phyloP scores from a whole-genome alignment of 345 rosid species.

The Firmiana major region DNA sequence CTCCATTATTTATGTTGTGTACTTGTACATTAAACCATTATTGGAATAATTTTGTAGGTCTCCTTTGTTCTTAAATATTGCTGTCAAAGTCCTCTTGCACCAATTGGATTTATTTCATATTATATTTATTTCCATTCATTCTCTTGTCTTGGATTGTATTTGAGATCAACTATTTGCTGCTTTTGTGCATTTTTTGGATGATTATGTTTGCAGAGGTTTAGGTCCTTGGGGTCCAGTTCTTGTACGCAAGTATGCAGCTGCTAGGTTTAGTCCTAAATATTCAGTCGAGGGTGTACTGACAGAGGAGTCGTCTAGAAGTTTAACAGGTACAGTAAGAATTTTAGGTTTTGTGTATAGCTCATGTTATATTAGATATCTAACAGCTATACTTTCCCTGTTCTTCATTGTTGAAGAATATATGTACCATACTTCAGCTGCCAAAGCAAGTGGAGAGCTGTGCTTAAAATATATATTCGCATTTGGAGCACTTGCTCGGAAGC shows the following conservation, averaged over 20 bases:
- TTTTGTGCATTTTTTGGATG: constrained; percentile 6
- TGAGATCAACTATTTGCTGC: no score
- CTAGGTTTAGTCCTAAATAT: constrained; percentile 65
- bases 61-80: neutral
- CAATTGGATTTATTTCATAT: neutral
- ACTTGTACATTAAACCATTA: neutral
- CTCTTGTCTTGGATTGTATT: neutral
- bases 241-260: constrained; percentile 67
- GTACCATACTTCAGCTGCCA: constrained; percentile 89
- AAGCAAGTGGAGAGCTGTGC: constrained; percentile 97
- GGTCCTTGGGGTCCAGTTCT: constrained; percentile 98
- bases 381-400: constrained; percentile 7
- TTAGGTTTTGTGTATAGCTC: neutral
- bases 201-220: constrained; percentile 62
- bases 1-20: no score
- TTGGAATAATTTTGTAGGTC: neutral
- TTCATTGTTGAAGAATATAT: constrained; percentile 51
- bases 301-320: constrained; percentile 66
- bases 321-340: constrained; percentile 48
- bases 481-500: constrained; percentile 87
- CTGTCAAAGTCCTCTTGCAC: neutral
- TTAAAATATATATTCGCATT: constrained; percentile 85
- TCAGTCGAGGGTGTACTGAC: constrained; percentile 53
- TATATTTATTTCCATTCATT: neutral
- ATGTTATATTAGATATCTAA: constrained; percentile 13